phyloP scores from a whole-genome alignment of 2,329 filamentous ascomycete species.

The Ustilaginoidea virens region DNA sequence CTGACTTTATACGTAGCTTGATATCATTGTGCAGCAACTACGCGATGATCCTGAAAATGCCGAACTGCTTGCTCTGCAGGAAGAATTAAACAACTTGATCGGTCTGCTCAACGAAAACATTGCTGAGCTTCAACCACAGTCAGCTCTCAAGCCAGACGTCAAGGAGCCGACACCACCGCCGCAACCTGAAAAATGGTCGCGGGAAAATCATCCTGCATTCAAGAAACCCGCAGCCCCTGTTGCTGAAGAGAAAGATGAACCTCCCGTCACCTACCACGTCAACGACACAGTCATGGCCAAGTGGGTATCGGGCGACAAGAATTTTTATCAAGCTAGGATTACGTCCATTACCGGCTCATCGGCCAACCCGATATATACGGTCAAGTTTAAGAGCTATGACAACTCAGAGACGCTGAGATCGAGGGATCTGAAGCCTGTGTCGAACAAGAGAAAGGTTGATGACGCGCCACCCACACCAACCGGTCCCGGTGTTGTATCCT shows the following conservation, averaged over 20 bases:
- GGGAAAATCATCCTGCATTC: conserved; percentile 66
- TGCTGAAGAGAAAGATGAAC: conserved; percentile 35
- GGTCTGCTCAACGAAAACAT: conserved; percentile 65
- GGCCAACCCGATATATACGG: conserved; percentile 81
- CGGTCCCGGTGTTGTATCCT: conserved; percentile 31
- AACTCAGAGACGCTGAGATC: conserved; percentile 68
- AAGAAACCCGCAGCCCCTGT: conserved; percentile 32
- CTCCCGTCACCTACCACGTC: conserved; percentile 53
- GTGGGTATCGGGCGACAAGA: conserved; percentile 78
- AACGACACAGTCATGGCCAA: conserved; percentile 85
- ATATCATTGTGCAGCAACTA: conserved; percentile 60
- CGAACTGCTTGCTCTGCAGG: conserved; percentile 62
- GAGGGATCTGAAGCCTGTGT: conserved; percentile 70
- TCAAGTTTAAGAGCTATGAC: conserved; percentile 88
- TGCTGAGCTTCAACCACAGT: conserved; percentile 53
- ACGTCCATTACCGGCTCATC: conserved; percentile 86
- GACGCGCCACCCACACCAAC: conserved; percentile 40
- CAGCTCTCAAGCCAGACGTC: conserved; percentile 27
- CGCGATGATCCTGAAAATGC: conserved; percentile 66
- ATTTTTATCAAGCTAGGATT: conserved; percentile 84
- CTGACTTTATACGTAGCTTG: conserved; percentile 39
- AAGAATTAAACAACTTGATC: conserved; percentile 72
- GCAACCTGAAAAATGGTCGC: conserved; percentile 60
- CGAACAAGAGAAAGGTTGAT: conserved; percentile 78
- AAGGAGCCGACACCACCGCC: conserved; percentile 29